Base-by-base conservation (phyloP, 2,329 filamentous ascomycete genomes). In the Periconia digitata region DNA sequence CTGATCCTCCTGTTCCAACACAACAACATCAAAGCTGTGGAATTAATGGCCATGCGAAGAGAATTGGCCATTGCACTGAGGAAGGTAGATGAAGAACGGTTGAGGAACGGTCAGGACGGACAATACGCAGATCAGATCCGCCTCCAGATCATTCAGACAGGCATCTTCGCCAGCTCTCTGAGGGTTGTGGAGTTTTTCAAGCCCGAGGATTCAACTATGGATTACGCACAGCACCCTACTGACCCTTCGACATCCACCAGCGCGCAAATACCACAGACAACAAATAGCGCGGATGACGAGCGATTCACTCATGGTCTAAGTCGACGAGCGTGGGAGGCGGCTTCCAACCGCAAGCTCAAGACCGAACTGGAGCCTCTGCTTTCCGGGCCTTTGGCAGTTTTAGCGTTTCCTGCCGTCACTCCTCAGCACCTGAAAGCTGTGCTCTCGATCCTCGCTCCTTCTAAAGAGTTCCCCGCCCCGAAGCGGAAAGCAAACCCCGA, bases 1-100 rank as follows among this genome's bases (percentile, higher is more conserved):
- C 74, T 96, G 52, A 86, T 95, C 59, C 81, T 96, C 50, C 80
- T 96, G 63, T 95, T 96, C 78, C 86, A 89, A 68, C 86, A 89
- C 76, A 88, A 87, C 74, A 89, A 89, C 63, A 76, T 90, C 49
- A 84, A 83, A 64, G 86, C 90, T 3, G 78, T 82, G 38, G 89
- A 92, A 77, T 90, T 87, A 84, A 79, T 82, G 36, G 82, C 82
- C 38, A 83, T 92, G 60, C 79, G 88, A 44, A 81, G 88, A 47
- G 88, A 92, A 71, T 72, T 92, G 18, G 76, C 74, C 12, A 74
- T 72, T 20, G 85, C 85, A 0, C 67, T 89, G 47, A 70, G 71
- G 24, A 87, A 85, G 58, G 77, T 86, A 3, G 89, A 92, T 76
- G 86, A 63, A 76, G 86, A 75, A 84, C 84, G 75, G 85, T 86